phyloP scores from a whole-genome alignment of 106 monocot genomes.

The Gastrodia elata region DNA sequence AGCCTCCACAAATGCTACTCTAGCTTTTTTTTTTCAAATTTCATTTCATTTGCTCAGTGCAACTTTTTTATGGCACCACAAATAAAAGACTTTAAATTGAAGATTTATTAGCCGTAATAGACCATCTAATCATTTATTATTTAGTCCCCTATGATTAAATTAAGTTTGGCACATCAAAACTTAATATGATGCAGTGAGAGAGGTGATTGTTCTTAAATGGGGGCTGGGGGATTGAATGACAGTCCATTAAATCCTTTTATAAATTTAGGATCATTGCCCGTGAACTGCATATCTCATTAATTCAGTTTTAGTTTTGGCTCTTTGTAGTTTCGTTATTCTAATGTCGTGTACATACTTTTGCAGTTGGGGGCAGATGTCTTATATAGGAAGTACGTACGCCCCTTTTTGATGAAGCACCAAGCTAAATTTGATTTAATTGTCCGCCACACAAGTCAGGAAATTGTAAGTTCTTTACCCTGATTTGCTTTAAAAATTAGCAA shows the following conservation, averaged over 20 bases:
- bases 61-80: not conserved
- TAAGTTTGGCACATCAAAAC: not conserved
- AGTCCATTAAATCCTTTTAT: not conserved
- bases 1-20: not conserved
- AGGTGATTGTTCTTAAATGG: not conserved
- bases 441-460: slow-evolving; percentile 30
- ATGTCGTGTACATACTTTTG: not conserved
- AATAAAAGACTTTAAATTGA: not conserved
- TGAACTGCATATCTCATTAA: not conserved
- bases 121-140: not conserved
- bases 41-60: not conserved
- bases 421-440: slow-evolving; percentile 56
- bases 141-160: too few relatives aligned
- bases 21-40: not conserved
- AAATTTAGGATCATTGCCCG: not conserved
- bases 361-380: slow-evolving; percentile 65
- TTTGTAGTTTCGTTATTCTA: not conserved
- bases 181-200: not conserved
- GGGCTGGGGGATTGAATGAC: not conserved
- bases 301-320: not conserved
- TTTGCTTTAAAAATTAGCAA: not conserved
- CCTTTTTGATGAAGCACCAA: slow-evolving; percentile 78
- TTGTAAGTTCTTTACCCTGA: slow-evolving; percentile 33
- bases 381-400: slow-evolving; percentile 59
- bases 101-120: not conserved